Evolutionary conservation across 2,329 filamentous ascomycete species (phyloP).

Genomic region (Cordyceps pruinosa): DNA sequence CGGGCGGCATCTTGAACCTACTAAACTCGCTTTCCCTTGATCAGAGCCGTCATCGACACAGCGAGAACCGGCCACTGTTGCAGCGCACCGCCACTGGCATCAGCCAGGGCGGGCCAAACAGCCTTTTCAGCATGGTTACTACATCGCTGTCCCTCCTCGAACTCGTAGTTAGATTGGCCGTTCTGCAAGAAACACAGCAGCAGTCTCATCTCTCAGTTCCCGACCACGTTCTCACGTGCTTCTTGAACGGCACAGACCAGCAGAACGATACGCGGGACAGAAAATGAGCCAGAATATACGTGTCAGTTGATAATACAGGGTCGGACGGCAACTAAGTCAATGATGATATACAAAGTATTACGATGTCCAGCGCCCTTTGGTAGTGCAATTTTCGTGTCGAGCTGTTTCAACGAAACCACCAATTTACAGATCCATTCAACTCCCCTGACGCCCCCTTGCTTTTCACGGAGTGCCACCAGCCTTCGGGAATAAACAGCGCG

Average conservation of each 20-base stretch:
- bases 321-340: neutral
- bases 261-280: neutral
- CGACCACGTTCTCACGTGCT: slow-evolving; percentile 84
- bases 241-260: slow-evolving; percentile 40
- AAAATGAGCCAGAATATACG: neutral
- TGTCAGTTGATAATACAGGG: neutral
- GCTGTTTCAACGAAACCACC: slow-evolving; percentile 36
- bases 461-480: slow-evolving; percentile 42
- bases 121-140: slow-evolving; percentile 44
- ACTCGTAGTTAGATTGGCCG: slow-evolving; percentile 77
- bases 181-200: slow-evolving; percentile 89
- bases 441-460: slow-evolving; percentile 28
- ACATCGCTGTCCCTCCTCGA: slow-evolving; percentile 70
- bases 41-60: neutral
- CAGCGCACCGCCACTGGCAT: neutral
- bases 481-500: slow-evolving; percentile 35
- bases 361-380: too few species aligned
- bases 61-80: neutral
- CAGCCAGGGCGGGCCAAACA: neutral
- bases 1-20: neutral
- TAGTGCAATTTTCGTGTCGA: too few species aligned
- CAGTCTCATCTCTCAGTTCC: slow-evolving; percentile 81
- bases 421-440: slow-evolving; percentile 38
- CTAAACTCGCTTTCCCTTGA: neutral
- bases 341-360: neutral